Conservation (phyloP, 176 grass and related monocot genomes). For the Phoenix roebelenii region DNA sequence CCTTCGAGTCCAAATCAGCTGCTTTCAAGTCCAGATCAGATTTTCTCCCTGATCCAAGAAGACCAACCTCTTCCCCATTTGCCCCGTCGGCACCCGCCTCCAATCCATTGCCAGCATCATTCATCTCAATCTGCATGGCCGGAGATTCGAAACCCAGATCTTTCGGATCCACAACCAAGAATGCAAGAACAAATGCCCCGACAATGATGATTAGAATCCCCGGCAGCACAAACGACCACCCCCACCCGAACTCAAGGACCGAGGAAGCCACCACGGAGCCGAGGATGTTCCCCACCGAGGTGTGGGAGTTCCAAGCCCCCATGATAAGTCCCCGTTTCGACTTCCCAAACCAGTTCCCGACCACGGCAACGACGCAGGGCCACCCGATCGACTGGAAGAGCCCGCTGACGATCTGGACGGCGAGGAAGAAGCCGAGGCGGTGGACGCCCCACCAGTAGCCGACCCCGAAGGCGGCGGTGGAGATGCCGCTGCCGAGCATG, state of each 20-base stretch:
- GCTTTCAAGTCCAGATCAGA: constrained; percentile 13
- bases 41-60: constrained; percentile 25
- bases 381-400: constrained; percentile 76
- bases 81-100: constrained; percentile 40
- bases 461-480: constrained; percentile 51
- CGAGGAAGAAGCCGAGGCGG: constrained; percentile 51
- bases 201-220: constrained; percentile 38
- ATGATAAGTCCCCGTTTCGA: constrained; percentile 62
- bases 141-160: constrained; percentile 36
- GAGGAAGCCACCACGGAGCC: constrained; percentile 73
- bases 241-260: constrained; percentile 86
- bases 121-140: constrained; percentile 61
- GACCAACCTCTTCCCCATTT: constrained; percentile 31
- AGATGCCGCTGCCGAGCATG: constrained; percentile 60
- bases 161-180: constrained; percentile 53
- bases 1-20: background rate
- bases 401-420: constrained; percentile 55
- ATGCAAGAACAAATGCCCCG: constrained; percentile 31
- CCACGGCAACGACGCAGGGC: constrained; percentile 83
- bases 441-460: constrained; percentile 66
- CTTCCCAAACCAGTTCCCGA: constrained; percentile 91
- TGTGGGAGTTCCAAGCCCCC: constrained; percentile 92
- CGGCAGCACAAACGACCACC: constrained; percentile 67
- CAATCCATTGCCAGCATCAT: constrained; percentile 31
- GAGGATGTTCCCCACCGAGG: constrained; percentile 74